phyloP scores from a whole-genome alignment of 129 eudicot species.

The Kitagawia praeruptora region DNA sequence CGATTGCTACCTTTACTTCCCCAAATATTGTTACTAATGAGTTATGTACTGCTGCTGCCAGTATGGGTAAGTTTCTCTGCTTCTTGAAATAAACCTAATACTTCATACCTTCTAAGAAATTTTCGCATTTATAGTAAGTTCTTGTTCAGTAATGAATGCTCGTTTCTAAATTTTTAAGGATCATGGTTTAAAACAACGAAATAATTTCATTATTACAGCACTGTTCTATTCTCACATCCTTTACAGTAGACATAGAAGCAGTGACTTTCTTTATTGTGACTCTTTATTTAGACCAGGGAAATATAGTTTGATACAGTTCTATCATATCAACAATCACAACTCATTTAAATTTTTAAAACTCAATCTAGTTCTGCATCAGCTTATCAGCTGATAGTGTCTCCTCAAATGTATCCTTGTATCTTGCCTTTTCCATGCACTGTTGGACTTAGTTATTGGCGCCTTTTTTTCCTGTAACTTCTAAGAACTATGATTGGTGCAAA shows the following conservation, averaged over 20 bases:
- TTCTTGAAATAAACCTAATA: slow-evolving; percentile 1
- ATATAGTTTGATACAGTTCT: not conserved
- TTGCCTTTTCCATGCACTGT: not conserved
- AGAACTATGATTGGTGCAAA: not conserved
- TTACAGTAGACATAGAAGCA: not conserved
- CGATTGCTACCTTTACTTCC: slow-evolving; percentile 50
- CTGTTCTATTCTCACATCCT: not conserved
- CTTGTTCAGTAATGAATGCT: not conserved
- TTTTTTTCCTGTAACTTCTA: not conserved
- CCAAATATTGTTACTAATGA: slow-evolving; percentile 69
- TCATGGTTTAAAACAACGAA: not conserved
- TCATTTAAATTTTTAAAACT: not conserved
- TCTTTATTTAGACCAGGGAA: not conserved
- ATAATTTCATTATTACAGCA: not conserved
- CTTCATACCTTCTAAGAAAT: not conserved
- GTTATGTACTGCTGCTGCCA: slow-evolving; percentile 86
- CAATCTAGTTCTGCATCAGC: not conserved
- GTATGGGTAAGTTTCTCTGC: slow-evolving; percentile 47
- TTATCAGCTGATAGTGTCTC: not conserved
- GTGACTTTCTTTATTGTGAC: not conserved
- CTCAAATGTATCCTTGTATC: not conserved
- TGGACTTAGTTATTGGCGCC: not conserved
- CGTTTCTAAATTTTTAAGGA: not conserved
- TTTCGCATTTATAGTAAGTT: not conserved
- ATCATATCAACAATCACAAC: not conserved